Percentiles rank a stretch among this genome's conserved stretches.
Evolutionary conservation across 2,329 filamentous ascomycete species (phyloP).

Genomic region (Alternaria brassicicola): DNA sequence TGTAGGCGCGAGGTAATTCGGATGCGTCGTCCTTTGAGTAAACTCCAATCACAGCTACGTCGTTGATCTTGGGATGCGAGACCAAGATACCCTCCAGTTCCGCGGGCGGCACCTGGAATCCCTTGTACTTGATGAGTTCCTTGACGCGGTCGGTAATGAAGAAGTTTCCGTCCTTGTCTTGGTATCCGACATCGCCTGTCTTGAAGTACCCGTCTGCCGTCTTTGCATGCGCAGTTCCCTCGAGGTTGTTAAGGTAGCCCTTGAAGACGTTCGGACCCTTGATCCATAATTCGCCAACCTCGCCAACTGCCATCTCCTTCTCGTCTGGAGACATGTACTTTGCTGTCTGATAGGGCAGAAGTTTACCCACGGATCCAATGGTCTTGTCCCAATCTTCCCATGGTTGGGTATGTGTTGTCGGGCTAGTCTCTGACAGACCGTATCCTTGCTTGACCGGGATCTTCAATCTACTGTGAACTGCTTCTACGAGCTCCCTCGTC

Average conservation of each 20-base stretch:
- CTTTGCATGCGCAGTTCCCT: constrained; percentile 73
- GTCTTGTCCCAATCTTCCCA: constrained; percentile 77
- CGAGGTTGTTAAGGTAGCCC: constrained; percentile 77
- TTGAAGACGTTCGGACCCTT: constrained; percentile 81
- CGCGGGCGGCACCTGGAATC: constrained; percentile 57
- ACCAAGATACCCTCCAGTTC: constrained; percentile 55
- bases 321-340: constrained; percentile 73
- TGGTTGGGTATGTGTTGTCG: constrained; percentile 74
- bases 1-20: constrained; percentile 50
- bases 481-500: constrained; percentile 77
- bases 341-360: constrained; percentile 79
- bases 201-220: constrained; percentile 84
- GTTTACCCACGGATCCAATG: constrained; percentile 77
- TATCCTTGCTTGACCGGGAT: constrained; percentile 92
- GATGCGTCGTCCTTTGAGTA: constrained; percentile 55
- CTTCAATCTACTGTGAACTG: constrained; percentile 74
- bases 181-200: constrained; percentile 84
- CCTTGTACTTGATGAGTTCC: constrained; percentile 53
- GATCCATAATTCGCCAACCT: constrained; percentile 68
- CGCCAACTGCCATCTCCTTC: constrained; percentile 65
- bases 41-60: constrained; percentile 50
- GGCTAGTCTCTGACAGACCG: constrained; percentile 85
- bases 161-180: constrained; percentile 78
- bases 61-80: constrained; percentile 49
- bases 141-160: constrained; percentile 81